These are phyloP conservation scores for Yamadazyma diospyri DNA, from an alignment of 1,139 yeast genomes.

Conservation along the genomic window DNA sequence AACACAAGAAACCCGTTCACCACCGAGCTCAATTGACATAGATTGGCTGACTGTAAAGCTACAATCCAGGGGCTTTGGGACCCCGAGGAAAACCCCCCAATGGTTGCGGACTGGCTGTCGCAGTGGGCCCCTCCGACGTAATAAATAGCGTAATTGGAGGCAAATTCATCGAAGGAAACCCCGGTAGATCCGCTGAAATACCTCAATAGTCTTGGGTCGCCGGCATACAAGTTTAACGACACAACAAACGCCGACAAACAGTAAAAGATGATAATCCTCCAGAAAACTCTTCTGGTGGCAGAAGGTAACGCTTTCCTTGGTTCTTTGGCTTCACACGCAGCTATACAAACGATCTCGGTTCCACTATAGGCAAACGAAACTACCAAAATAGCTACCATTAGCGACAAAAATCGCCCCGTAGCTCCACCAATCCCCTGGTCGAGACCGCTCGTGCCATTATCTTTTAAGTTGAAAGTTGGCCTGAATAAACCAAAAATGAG, in stretches of 20 bases:
- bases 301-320: constrained; percentile 77
- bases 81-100: constrained; percentile 55
- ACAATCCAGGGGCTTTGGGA: constrained; percentile 78
- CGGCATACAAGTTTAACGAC: constrained; percentile 68
- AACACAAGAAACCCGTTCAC: constrained; percentile 66
- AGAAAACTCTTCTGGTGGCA: constrained; percentile 72
- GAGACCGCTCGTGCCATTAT: constrained; percentile 44
- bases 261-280: constrained; percentile 68
- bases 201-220: constrained; percentile 66
- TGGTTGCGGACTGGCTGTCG: constrained; percentile 26
- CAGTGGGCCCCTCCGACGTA: constrained; percentile 42
- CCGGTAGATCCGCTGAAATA: constrained; percentile 42
- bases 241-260: constrained; percentile 68
- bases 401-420: constrained; percentile 61
- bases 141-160: constrained; percentile 31
- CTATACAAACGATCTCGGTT: constrained; percentile 77
- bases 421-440: constrained; percentile 57
- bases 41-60: constrained; percentile 67
- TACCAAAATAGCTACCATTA: constrained; percentile 59
- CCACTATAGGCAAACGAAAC: constrained; percentile 78
- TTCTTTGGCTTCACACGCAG: constrained; percentile 82
- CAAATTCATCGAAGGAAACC: constrained; percentile 20
- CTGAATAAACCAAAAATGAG: constrained; percentile 70
- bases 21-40: constrained; percentile 59
- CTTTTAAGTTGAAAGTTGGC: constrained; percentile 60